phyloP scores from a whole-genome alignment of 371 early-diverging fungal species.

The Syncephalastrum racemosum region DNA sequence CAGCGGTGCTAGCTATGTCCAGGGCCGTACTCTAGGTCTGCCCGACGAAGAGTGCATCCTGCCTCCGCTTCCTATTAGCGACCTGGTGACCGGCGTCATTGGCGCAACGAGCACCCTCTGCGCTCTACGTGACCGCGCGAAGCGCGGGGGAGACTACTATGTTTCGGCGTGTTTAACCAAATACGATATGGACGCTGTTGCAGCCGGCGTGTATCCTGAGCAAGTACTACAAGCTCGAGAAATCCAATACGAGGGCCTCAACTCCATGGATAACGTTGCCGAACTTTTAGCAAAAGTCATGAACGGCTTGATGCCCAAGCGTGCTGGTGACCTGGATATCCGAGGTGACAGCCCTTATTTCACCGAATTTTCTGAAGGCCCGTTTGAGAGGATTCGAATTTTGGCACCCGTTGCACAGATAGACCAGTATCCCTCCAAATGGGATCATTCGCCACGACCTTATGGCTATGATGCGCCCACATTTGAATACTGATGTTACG shows the following conservation, averaged over 20 bases:
- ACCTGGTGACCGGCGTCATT: neutral
- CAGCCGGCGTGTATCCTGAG: constrained; percentile 4
- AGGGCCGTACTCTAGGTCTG: constrained; percentile 11
- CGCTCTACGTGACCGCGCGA: neutral
- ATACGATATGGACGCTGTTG: too few relatives aligned
- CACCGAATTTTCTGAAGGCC: constrained; percentile 1
- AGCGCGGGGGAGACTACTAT: constrained; percentile 1
- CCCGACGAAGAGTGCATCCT: constrained; percentile 2
- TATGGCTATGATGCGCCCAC: constrained; percentile 5
- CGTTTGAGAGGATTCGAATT: neutral
- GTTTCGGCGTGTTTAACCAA: too few relatives aligned
- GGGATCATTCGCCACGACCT: constrained; percentile 9
- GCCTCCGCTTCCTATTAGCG: constrained; percentile 7
- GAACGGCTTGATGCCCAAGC: neutral
- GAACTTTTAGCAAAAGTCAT: neutral
- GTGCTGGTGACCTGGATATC: neutral
- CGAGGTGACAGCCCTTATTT: neutral
- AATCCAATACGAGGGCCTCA: too few relatives aligned
- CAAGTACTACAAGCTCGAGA: too few relatives aligned
- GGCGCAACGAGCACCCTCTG: neutral
- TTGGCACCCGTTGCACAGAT: constrained; percentile 1
- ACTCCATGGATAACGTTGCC: constrained; percentile 3
- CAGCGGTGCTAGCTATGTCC: constrained; percentile 11
- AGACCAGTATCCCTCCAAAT: constrained; percentile 1
- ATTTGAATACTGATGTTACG: constrained; percentile 7